These are phyloP conservation scores for Talaromyces albobiverticillius DNA, from an alignment of 2,329 filamentous ascomycete genomes.

Conservation along the genomic window DNA sequence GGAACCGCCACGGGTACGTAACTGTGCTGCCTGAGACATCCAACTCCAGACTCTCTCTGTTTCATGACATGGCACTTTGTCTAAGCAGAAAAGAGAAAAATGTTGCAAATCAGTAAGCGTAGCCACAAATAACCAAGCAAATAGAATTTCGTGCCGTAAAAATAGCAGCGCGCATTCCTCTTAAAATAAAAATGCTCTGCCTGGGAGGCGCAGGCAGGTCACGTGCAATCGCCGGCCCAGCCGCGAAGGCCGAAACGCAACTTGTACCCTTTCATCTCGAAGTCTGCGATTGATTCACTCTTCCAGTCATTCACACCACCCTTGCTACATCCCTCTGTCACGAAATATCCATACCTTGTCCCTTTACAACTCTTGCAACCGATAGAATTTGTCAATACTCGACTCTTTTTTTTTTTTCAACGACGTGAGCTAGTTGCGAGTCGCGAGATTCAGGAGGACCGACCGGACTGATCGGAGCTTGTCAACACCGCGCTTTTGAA, in stretches of 20 bases:
- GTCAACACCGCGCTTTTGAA: neutral
- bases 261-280: conserved; percentile 1
- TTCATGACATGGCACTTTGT: too few species aligned
- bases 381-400: too few species aligned
- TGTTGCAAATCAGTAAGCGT: too few species aligned
- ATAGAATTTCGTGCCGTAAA: too few species aligned
- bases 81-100: neutral
- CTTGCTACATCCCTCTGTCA: neutral
- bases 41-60: neutral
- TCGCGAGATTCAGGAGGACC: too few species aligned
- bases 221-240: conserved; percentile 9
- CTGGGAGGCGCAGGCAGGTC: conserved; percentile 3
- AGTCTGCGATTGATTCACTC: neutral
- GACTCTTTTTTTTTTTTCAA: too few species aligned
- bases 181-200: too few species aligned
- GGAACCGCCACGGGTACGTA: neutral
- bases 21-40: conserved; percentile 2
- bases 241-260: conserved; percentile 11
- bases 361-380: too few species aligned
- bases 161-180: neutral
- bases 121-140: too few species aligned
- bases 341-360: neutral
- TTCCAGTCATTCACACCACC: neutral
- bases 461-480: too few species aligned
- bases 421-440: too few species aligned